phyloP scores from a whole-genome alignment of 805 yeast species.

The Candida loeiensis region DNA sequence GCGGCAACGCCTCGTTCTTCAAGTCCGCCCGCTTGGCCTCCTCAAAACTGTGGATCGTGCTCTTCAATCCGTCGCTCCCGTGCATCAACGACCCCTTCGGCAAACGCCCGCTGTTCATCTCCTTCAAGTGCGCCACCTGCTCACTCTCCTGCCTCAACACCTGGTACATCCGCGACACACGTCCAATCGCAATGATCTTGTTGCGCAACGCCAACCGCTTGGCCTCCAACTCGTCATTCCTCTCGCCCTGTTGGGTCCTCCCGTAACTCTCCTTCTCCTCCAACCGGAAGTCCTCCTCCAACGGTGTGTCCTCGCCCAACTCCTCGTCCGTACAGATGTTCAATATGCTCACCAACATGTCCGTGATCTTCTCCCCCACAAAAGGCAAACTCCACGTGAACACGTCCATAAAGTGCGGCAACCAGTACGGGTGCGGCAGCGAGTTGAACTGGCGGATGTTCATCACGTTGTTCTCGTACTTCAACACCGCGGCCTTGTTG shows the following conservation, averaged over 20 bases:
- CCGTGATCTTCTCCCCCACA: constrained; percentile 94
- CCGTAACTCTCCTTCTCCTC: constrained; percentile 9
- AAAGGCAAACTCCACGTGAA: constrained; percentile 97
- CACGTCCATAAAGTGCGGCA: constrained; percentile 96
- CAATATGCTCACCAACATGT: constrained; percentile 83
- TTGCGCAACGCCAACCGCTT: constrained; percentile 61
- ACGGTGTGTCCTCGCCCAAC: constrained; percentile 67
- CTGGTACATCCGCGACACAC: constrained; percentile 88
- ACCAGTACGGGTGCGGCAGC: constrained; percentile 94
- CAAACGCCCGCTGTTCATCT: constrained; percentile 65
- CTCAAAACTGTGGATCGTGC: constrained; percentile 67
- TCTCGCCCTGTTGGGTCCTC: not conserved
- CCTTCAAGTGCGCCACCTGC: constrained; percentile 74
- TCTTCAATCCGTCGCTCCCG: constrained; percentile 76
- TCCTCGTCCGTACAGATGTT: constrained; percentile 96
- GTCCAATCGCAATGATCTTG: constrained; percentile 93
- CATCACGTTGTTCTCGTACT: constrained; percentile 89
- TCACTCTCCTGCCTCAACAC: constrained; percentile 86
- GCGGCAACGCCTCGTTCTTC: constrained; percentile 86
- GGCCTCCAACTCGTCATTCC: constrained; percentile 27
- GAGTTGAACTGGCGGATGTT: constrained; percentile 91
- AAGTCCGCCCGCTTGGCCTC: constrained; percentile 80
- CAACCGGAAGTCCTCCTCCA: constrained; percentile 33
- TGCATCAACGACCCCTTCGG: constrained; percentile 85
- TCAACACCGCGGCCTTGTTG: constrained; percentile 92